Base-by-base conservation (phyloP, 2,329 filamentous ascomycete genomes). In the Neonectria faginata region DNA sequence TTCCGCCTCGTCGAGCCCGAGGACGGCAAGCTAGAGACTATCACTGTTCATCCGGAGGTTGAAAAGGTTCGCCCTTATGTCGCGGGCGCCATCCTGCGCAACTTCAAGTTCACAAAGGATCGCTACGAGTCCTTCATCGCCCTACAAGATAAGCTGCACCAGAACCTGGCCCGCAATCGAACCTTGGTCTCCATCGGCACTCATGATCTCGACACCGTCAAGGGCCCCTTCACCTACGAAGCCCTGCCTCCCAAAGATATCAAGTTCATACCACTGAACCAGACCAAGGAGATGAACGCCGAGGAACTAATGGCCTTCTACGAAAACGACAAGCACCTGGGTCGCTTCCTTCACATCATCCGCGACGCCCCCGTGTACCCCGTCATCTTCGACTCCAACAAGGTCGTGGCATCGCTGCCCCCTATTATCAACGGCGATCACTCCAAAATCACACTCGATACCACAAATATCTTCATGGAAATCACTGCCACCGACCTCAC, bases 341-440 rank as follows among this genome's bases (percentile, higher is more conserved):
- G 94, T 51, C 91, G 91, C 74, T 99, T 91, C 81, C 87, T 99
- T 48, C 93, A 94, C 82, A 99, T 99, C 74, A 97, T 99, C 78
- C 89, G 91, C 67, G 95, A 98, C 80, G 92, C 92, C 53, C 93
- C 94, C 5, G 91, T 97, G 47, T 99, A 99, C 79, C 96, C 96
- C 22, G 94, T 97, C 75, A 97, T 99, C 76, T 95, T 94, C 79
- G 96, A 99, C 78, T 88, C 93, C 57, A 92, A 97, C 77, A 87
- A 89, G 47, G 89, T 88, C 48, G 94, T 99, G 39, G 95, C 96
- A 82, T 98, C 95, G 8, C 86, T 99, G 74, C 96, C 96, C 1
- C 96, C 96, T 18, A 98, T 99, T 74, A 99, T 99, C 85, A 99
- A 99, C 83, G 89, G 94, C 74, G 89, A 99, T 76, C 94, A 96